Evolutionary conservation across 2,329 filamentous ascomycete genomes (phyloP).

Genomic region (Alternaria gaisen): DNA sequence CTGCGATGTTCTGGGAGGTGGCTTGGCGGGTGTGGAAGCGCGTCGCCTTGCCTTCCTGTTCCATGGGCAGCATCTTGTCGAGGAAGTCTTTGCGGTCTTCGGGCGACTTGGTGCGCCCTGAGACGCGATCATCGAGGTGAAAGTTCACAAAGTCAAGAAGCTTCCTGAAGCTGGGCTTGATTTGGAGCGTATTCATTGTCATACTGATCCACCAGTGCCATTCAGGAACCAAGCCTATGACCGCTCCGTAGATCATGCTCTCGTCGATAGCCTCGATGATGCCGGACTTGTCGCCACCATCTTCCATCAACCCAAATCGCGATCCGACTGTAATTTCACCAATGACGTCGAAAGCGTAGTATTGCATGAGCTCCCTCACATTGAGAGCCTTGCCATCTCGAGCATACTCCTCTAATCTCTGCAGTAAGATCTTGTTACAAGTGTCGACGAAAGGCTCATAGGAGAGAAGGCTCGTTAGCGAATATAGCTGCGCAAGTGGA

Average conservation of each 20-base stretch:
- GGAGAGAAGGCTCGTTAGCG: slow-evolving; percentile 49
- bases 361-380: neutral
- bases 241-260: neutral
- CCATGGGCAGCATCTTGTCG: slow-evolving; percentile 21
- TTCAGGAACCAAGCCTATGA: neutral
- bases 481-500: slow-evolving; percentile 50
- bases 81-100: slow-evolving; percentile 21
- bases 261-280: neutral
- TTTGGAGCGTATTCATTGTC: neutral
- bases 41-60: slow-evolving; percentile 19
- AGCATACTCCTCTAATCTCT: neutral
- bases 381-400: neutral
- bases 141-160: fast-evolving
- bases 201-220: neutral
- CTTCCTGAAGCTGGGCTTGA: neutral
- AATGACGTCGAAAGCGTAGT: neutral
- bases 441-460: slow-evolving; percentile 53
- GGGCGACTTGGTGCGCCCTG: slow-evolving; percentile 13
- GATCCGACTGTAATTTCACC: neutral
- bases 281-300: neutral
- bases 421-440: slow-evolving; percentile 12
- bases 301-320: neutral
- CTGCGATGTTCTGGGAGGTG: neutral
- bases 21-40: slow-evolving; percentile 25
- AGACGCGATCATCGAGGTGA: neutral